Base-by-base conservation (phyloP, 768 basidiomycete species). In the Phaeotremella skinneri region DNA sequence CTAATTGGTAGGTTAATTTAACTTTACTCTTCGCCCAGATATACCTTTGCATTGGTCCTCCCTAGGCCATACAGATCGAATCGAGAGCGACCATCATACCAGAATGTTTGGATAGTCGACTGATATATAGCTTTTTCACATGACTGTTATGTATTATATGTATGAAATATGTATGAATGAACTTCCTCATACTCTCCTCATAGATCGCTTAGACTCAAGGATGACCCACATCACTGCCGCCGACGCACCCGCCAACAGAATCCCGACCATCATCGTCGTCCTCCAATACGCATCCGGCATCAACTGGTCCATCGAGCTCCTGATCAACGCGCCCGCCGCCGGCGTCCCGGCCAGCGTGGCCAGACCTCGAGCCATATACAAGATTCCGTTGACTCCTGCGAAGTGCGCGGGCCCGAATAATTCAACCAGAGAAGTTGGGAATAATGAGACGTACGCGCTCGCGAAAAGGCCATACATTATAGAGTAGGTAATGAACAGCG, bases 331-430 rank as follows among this genome's bases (percentile, higher is more conserved):
- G 16, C 62, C 63, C 0, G 62, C 61, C 2, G 45, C 14, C 9
- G 63, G 63, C 9, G 62, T 55, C 3, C 63, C 63, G 3, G 50
- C 25, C 37, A 65, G 50, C 7, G 55, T 45, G 16, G 56, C 63
- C 27, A 65, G 25, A 16, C 63, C 63, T 16, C 63, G 27, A 4
- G 48, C 50, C 61, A 65, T 62, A 56, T 65, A 65, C 14, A 65
- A 34, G 14, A 49, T 14, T 17, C 63, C 63, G 39, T 65, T 65
- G 49, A 65, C 56, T 3, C 56, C 43, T 3, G 63, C 60, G 45
- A 57, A 65, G 31, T 65, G 30, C 17, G 58, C 56, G 9, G 54
- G 59, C 11, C 63, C 63, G 37, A 65, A 65, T 13, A 63, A 20
- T 41, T 65, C 63, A 9, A 65, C 63, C 17, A 65, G 37, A 20